Evolutionary conservation across 2,329 filamentous ascomycete species (phyloP), one percentile per base, ranked within the genome.

Genomic region (Cryphonectria nitschkei): DNA sequence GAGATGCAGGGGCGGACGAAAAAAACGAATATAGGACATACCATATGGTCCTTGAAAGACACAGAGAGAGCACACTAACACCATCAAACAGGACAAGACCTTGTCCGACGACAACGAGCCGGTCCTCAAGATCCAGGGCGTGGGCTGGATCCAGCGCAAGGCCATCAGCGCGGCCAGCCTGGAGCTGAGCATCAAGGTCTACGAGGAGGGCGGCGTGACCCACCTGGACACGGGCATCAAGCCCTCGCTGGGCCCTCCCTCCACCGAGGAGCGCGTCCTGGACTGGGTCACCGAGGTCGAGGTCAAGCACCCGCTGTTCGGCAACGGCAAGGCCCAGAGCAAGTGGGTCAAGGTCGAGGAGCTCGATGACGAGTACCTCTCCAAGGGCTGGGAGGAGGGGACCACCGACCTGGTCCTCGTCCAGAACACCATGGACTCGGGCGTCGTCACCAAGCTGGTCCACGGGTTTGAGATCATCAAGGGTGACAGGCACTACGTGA

Each of bases 141-240:
- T 74, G 67, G 73, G 72, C 70, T 74, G 73, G 73, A 56, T 74
- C 67, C 73, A 71, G 68, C 73, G 73, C 72, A 74, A 74, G 69
- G 73, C 73, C 67, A 72, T 74, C 69, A 69, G 70, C 68, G 67
- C 70, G 60, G 70, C 68, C 65, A 71, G 67, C 56, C 60, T 74
- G 14, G 72, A 73, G 56, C 60, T 74, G 63, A 71, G 65, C 65
- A 68, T 74, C 68, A 70, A 67, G 52, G 65, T 73, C 56, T 68
- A 68, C 62, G 72, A 74, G 52, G 70, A 69, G 14, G 41, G 61
- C 56, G 72, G 72, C 65, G 65, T 68, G 67, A 70, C 71, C 22
- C 70, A 70, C 41, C 71, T 74, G 56, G 69, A 71, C 70, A 74
- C 73, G n/a, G 69, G 69, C 8, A 70, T 68, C 69, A 73, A 74